Base-by-base conservation (phyloP, 2,329 filamentous ascomycete species). In the Colletotrichum caudatum region DNA sequence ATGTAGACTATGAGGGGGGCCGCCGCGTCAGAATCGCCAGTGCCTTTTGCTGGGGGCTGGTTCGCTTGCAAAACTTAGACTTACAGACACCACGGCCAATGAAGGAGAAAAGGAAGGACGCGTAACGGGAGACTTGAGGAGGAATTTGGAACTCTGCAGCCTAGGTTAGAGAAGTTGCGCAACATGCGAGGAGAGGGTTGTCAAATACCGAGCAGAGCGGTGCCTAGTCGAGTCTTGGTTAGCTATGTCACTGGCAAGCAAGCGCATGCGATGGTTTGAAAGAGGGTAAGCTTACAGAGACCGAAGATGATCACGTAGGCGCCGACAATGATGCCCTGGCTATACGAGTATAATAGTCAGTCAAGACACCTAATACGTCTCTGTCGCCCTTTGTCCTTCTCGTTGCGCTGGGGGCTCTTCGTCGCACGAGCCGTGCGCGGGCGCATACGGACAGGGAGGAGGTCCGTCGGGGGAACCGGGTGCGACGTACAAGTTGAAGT, bases 51-150 rank as follows among this genome's bases (percentile, higher is more conserved):
- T 41, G 35, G 16, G 48, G 37, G 35, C 2, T 39, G 51, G 41
- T 33, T 3, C 37, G 39, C 20, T 26, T 59, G 58, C 66, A 35
- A 46, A 18, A 23, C 11, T 53, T 8, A 48, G 20, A 91, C 94
- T 84, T 90, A 97, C 95, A 98, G 81, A 94, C 87, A 83, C 96
- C 96, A 80, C 96, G 94, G 73, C 96, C 96, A 76, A 98, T 85
- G 88, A 99, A 98, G 69, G 94, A 97, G 87, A 98, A 98, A 83
- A 98, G 91, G 87, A 99, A 99, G 14, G 94, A 97, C 66, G 94
- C 95, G 86, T 98, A 97, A 84, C 94, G 92, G 70, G 94, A 92
- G 66, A 97, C 88, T 81, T 97, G 95, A 71, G 95, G 94, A 62
- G 96, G 95, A 77, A 98, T 95, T 83, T 97, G 93, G 85, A 98